A percentile compares a stretch with the other conserved stretches of the same genome.
phyloP scores from a whole-genome alignment of 2,329 filamentous ascomycete genomes.

The Domatiomyces globalis region DNA sequence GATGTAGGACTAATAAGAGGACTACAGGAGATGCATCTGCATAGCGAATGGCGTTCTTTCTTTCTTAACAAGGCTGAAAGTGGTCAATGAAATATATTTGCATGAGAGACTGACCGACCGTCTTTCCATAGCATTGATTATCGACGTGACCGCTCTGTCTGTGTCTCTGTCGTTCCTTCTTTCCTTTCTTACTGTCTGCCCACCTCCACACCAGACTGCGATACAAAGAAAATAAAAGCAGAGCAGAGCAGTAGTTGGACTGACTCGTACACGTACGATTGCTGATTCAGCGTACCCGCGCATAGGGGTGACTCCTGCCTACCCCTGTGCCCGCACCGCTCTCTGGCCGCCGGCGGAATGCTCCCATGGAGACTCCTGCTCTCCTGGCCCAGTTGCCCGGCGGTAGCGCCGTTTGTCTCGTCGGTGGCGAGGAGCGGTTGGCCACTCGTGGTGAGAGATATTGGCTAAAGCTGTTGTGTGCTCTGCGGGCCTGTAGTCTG shows the following conservation, averaged over 20 bases:
- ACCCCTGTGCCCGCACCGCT: not conserved
- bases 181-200: too few relatives aligned
- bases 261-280: too few relatives aligned
- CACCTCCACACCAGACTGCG: not conserved
- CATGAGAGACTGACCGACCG: not conserved
- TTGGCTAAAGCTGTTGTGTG: not conserved
- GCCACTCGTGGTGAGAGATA: not conserved
- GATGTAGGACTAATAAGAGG: not conserved
- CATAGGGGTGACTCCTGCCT: not conserved
- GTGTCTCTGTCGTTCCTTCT: not conserved
- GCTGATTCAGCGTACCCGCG: not conserved
- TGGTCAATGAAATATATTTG: not conserved
- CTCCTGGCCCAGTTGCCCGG: not conserved
- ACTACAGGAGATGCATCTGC: constrained; percentile 2
- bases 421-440: not conserved
- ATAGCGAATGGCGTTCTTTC: constrained; percentile 8
- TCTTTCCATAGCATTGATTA: not conserved
- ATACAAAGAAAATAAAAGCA: too few relatives aligned
- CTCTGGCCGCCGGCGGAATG: not conserved
- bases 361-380: not conserved
- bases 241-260: too few relatives aligned
- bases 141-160: not conserved
- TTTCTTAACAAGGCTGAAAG: not conserved
- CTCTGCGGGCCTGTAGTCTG: not conserved
- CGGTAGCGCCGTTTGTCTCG: not conserved